Base-by-base conservation (phyloP, 768 basidiomycete genomes). In the Galerina sulciceps region DNA sequence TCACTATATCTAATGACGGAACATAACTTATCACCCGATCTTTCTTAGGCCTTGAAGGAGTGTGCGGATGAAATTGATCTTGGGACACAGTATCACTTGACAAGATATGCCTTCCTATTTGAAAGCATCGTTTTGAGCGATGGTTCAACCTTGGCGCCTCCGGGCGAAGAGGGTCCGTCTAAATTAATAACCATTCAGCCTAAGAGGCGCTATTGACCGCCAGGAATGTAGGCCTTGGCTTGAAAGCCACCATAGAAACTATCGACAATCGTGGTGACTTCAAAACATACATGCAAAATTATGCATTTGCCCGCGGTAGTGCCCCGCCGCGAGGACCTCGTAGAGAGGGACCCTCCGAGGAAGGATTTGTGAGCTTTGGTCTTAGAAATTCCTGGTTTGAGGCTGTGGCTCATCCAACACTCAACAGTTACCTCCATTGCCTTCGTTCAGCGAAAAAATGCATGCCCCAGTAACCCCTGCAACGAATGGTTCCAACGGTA, bases 231-330 rank as follows among this genome's bases (percentile, higher is more conserved):
- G 81, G 74, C n/a, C 78, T 85, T 6, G 95, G 96, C 11, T 76
- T 99, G 48, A 96, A 96, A 71, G 79, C 89, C 2, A 85, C 93
- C 20, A 89, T 91, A 57, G 96, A 98, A 71, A 84, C 86, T 5
- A 97, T 99, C 65, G 96, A 99, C 74, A 95, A 95, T 66, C 86
- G 95, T 38, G 82, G 88, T 36, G 97, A 99, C 74, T 99, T 99
- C 78, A 96, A 91, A 76, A 86, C 83, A 8, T 99, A 90, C 71
- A 98, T 99, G 96, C 94, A 97, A 70, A 94, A 97, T 70, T 99
- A 96, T 69, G 89, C 92, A 0, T 94, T 96, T 68, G 94, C 94
- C 26, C 90, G 91, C 59, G 91, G 89, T 10, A 78, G 81, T 48
- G 74, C 71, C 38, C 76, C 78, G 26, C 72, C 75, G 13, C 80